These are phyloP conservation scores for Alternaria brassicae DNA, from an alignment of 2,329 filamentous ascomycete species.

Conservation along the genomic window DNA sequence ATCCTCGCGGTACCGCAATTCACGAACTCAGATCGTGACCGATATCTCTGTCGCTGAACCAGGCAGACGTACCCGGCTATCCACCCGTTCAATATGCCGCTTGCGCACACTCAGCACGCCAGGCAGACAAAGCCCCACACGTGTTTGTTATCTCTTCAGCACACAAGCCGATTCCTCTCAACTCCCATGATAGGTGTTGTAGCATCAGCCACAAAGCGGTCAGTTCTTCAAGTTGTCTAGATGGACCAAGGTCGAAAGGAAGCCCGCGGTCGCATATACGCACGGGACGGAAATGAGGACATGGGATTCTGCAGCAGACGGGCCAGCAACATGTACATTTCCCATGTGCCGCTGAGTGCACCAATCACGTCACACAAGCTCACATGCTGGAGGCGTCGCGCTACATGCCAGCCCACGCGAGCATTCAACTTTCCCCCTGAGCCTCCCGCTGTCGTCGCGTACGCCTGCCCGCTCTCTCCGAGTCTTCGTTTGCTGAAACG, in stretches of 20 bases:
- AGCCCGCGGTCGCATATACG: neutral
- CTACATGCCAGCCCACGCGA: neutral
- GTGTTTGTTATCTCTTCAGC: neutral
- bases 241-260: neutral
- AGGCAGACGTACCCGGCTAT: neutral
- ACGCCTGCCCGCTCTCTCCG: neutral
- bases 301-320: slow-evolving; percentile 5
- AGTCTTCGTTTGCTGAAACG: neutral
- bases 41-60: neutral
- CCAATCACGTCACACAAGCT: slow-evolving; percentile 1
- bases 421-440: neutral
- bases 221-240: neutral
- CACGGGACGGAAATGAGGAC: slow-evolving; percentile 15
- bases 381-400: neutral
- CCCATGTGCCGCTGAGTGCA: neutral
- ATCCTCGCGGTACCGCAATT: neutral
- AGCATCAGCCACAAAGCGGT: slow-evolving; percentile 1
- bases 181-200: neutral
- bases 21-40: neutral
- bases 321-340: neutral
- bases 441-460: slow-evolving; percentile 6
- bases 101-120: neutral
- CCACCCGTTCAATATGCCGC: neutral
- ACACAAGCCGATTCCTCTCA: neutral
- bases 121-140: neutral